phyloP scores from a whole-genome alignment of 176 grass and related monocot genomes.

The Puya raimondii region DNA sequence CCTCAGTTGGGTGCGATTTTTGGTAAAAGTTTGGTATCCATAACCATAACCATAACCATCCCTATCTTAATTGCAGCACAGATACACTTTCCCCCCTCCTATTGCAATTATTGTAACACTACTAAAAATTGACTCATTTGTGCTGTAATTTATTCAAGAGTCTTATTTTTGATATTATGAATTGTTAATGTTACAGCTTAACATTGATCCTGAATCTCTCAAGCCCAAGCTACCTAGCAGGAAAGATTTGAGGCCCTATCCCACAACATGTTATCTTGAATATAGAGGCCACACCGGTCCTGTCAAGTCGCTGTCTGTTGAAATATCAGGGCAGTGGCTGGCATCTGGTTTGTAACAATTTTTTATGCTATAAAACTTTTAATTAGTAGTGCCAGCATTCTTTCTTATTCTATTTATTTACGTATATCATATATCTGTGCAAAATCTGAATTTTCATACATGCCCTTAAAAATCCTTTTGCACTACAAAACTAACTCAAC shows the following conservation, averaged over 20 bases:
- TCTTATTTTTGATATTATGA: not conserved
- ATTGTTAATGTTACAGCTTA: slow-evolving; percentile 53
- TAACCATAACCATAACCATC: too few species aligned
- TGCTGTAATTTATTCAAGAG: not conserved
- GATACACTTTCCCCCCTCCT: too few species aligned
- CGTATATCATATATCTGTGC: not conserved
- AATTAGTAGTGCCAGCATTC: slow-evolving; percentile 10
- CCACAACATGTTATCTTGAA: slow-evolving; percentile 83
- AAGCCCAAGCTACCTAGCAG: slow-evolving; percentile 89
- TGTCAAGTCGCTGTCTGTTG: slow-evolving; percentile 77
- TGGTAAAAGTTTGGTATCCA: not conserved
- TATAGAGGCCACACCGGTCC: slow-evolving; percentile 71
- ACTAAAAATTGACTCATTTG: not conserved
- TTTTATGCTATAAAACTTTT: slow-evolving; percentile 5
- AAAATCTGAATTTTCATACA: too few species aligned
- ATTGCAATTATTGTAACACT: too few species aligned
- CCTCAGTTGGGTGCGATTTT: not conserved
- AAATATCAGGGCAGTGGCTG: slow-evolving; percentile 75
- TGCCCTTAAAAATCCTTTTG: too few species aligned
- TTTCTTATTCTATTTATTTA: not conserved
- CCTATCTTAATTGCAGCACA: too few species aligned
- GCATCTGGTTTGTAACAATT: slow-evolving; percentile 63
- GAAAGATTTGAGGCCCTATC: slow-evolving; percentile 96
- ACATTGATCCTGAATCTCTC: slow-evolving; percentile 90
- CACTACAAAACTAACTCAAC: too few species aligned